phyloP scores from a whole-genome alignment of 805 yeast species.

The Ogataea methylovora region DNA sequence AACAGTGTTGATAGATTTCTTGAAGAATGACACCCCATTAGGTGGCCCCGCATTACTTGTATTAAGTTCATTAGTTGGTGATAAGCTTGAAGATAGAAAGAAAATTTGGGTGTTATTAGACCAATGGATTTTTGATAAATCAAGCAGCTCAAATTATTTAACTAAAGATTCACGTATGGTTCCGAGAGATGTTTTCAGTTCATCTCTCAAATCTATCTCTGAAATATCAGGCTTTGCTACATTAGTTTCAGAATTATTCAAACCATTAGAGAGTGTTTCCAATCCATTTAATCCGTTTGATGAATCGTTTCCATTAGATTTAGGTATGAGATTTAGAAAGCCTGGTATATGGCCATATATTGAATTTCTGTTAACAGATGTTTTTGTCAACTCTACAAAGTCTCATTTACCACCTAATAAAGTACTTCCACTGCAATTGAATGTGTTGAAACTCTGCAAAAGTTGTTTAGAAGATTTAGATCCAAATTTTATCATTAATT shows the following conservation, averaged over 20 bases:
- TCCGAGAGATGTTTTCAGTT: slow-evolving; percentile 35
- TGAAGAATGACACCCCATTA: slow-evolving; percentile 18
- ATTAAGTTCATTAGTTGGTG: slow-evolving; percentile 48
- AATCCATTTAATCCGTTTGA: slow-evolving; percentile 30
- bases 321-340: slow-evolving; percentile 56
- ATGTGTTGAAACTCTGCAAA: slow-evolving; percentile 45
- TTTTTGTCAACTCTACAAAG: slow-evolving; percentile 47
- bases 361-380: slow-evolving; percentile 61
- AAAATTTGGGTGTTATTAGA: slow-evolving; percentile 68
- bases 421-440: slow-evolving; percentile 40
- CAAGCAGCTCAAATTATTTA: slow-evolving; percentile 13
- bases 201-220: slow-evolving; percentile 41
- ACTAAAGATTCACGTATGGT: slow-evolving; percentile 10
- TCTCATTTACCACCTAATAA: slow-evolving; percentile 29
- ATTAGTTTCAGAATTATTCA: slow-evolving; percentile 34
- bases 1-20: slow-evolving; percentile 18
- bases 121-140: slow-evolving; percentile 48
- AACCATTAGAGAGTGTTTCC: slow-evolving; percentile 20
- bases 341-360: slow-evolving; percentile 76
- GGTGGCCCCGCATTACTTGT: slow-evolving; percentile 50
- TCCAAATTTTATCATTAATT: slow-evolving; percentile 41
- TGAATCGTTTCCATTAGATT: slow-evolving; percentile 50
- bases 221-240: slow-evolving; percentile 57
- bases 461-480: slow-evolving; percentile 43
- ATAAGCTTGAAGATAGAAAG: slow-evolving; percentile 31